phyloP scores from a whole-genome alignment of 768 basidiomycete species.

The Lactifluus subvellereus region DNA sequence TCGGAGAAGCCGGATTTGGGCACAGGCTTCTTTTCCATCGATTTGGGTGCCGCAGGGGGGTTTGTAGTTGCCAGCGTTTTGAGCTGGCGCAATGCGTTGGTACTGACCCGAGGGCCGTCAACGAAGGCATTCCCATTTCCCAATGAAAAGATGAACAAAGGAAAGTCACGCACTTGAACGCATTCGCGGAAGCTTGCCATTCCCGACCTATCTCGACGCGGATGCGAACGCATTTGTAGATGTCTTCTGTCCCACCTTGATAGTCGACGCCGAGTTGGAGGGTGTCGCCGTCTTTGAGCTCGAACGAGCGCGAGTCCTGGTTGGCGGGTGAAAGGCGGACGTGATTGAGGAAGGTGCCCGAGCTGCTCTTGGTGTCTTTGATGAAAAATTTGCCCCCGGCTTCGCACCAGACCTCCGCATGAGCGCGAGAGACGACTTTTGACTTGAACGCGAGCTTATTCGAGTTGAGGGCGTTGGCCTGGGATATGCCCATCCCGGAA shows the following conservation, averaged over 20 bases:
- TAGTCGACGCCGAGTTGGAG: slow-evolving; percentile 96
- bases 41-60: slow-evolving; percentile 27
- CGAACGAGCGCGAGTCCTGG: slow-evolving; percentile 68
- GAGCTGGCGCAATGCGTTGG: slow-evolving; percentile 75
- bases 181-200: slow-evolving; percentile 85
- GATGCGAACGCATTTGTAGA: slow-evolving; percentile 96
- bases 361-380: slow-evolving; percentile 82
- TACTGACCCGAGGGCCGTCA: slow-evolving; percentile 36
- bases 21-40: slow-evolving; percentile 25
- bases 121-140: slow-evolving; percentile 9
- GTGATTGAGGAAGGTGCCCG: slow-evolving; percentile 95
- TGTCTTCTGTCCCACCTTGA: slow-evolving; percentile 94
- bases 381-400: slow-evolving; percentile 70
- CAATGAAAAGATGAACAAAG: slow-evolving; percentile 4
- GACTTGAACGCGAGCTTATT: slow-evolving; percentile 91
- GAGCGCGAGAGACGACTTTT: slow-evolving; percentile 91
- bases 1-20: slow-evolving; percentile 53
- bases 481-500: slow-evolving; percentile 57
- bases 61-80: slow-evolving; percentile 49
- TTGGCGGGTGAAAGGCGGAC: slow-evolving; percentile 81
- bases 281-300: slow-evolving; percentile 89
- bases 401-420: slow-evolving; percentile 92
- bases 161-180: slow-evolving; percentile 67
- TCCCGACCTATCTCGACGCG: slow-evolving; percentile 83
- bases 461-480: slow-evolving; percentile 61